A percentile compares a stretch with the other conserved stretches of the same genome.
Conservation (phyloP, 306 rosid genomes). For the Rosa rugosa region DNA sequence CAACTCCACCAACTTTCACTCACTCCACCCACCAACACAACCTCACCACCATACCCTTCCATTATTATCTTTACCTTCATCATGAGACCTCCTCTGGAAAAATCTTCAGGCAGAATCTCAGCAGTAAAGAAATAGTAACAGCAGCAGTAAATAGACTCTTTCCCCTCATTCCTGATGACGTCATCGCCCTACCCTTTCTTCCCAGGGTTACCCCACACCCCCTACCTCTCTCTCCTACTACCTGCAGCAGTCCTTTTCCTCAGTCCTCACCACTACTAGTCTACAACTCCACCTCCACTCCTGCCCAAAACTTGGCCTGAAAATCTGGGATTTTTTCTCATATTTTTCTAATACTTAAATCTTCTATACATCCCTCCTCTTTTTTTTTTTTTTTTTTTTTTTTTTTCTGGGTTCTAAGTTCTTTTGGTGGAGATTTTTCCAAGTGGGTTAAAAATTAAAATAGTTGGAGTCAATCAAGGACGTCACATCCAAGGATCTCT, state of each 20-base stretch:
- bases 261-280: conserved; percentile 25
- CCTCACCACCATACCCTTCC: conserved; percentile 30
- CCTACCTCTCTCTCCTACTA: conserved; percentile 21
- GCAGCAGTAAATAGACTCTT: conserved; percentile 1
- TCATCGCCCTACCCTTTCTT: neutral
- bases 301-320: conserved; percentile 60
- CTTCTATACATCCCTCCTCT: neutral
- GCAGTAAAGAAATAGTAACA: conserved; percentile 35
- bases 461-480: conserved; percentile 44
- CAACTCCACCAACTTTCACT: conserved; percentile 8
- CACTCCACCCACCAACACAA: conserved; percentile 28
- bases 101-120: conserved; percentile 72
- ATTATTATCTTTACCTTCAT: conserved; percentile 43
- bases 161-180: conserved; percentile 26
- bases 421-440: conserved; percentile 32
- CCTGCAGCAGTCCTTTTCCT: conserved; percentile 41
- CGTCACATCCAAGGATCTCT: conserved; percentile 70
- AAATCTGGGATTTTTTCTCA: conserved; percentile 58
- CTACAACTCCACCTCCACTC: conserved; percentile 12
- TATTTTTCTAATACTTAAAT: conserved; percentile 5
- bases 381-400: neutral
- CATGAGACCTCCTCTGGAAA: conserved; percentile 27
- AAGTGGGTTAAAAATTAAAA: conserved; percentile 35
- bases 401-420: conserved; percentile 18
- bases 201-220: conserved; percentile 13